phyloP scores from a whole-genome alignment of 495 filamentous ascomycete species.

The Daldinia caldariorum region DNA sequence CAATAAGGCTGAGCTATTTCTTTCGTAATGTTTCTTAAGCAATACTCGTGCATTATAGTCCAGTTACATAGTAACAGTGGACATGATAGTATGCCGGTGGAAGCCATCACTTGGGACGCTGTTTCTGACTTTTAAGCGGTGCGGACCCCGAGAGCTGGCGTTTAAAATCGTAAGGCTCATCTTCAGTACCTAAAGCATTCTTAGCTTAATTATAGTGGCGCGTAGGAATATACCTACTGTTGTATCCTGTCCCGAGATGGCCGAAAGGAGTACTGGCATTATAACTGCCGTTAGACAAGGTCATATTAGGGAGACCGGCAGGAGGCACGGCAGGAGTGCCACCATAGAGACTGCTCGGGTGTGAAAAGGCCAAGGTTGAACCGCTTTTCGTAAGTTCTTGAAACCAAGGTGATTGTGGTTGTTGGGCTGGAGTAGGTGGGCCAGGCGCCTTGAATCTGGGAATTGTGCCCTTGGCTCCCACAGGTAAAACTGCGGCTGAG shows the following conservation, averaged over 20 bases:
- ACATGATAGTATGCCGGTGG: not conserved
- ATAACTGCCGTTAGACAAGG: constrained; percentile 41
- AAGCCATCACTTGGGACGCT: constrained; percentile 37
- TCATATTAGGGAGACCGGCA: constrained; percentile 22
- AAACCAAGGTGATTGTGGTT: constrained; percentile 25
- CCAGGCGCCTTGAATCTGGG: constrained; percentile 11
- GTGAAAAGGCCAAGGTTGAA: constrained; percentile 48
- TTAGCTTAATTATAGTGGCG: constrained; percentile 41
- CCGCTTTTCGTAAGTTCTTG: constrained; percentile 13
- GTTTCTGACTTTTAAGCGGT: constrained; percentile 33
- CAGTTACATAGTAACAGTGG: not conserved
- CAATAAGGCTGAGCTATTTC: not conserved
- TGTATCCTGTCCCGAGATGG: constrained; percentile 33
- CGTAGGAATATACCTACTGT: constrained; percentile 35
- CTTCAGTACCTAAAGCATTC: constrained; percentile 18
- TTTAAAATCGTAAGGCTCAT: constrained; percentile 37
- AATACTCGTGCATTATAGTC: not conserved
- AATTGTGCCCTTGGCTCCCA: constrained; percentile 12
- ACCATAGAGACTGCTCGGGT: constrained; percentile 51
- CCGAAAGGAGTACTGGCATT: constrained; percentile 40
- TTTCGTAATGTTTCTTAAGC: not conserved
- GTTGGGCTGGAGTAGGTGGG: constrained; percentile 26
- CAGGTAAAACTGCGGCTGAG: constrained; percentile 3
- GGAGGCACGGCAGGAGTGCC: constrained; percentile 40
- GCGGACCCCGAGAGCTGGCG: constrained; percentile 32